A percentile compares a stretch with the other conserved stretches of the same genome.
phyloP scores from a whole-genome alignment of 805 yeast genomes.

The Candida nitratophila region DNA sequence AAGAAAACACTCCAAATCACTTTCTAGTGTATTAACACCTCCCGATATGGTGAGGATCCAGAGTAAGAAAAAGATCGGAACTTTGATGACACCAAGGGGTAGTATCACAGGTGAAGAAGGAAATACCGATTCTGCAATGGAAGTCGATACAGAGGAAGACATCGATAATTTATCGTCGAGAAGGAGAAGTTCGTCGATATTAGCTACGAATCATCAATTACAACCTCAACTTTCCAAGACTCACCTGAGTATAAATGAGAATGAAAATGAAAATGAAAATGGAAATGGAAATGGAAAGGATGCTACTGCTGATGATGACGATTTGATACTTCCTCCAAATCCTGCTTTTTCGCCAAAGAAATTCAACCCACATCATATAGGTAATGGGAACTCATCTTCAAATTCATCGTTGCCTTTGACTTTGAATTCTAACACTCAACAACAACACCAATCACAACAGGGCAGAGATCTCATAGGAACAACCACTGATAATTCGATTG shows the following conservation, averaged over 20 bases:
- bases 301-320: neutral
- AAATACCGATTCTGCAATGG: slow-evolving; percentile 12
- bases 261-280: neutral
- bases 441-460: no score
- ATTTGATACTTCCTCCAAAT: neutral
- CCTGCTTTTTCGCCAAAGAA: neutral
- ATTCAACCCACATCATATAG: neutral
- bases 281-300: no score
- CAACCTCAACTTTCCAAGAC: neutral
- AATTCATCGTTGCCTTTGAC: neutral
- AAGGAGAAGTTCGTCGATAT: neutral
- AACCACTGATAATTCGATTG: neutral
- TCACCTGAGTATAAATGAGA: neutral
- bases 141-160: slow-evolving; percentile 17
- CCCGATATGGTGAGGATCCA: slow-evolving; percentile 30
- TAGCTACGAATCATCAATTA: neutral
- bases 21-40: slow-evolving; percentile 39
- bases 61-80: neutral
- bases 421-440: neutral
- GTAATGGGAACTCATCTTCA: neutral
- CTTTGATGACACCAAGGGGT: no score
- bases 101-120: slow-evolving; percentile 11
- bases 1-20: slow-evolving; percentile 32
- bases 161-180: neutral
- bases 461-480: no score